Evolutionary conservation across 78 protist species (phyloP).

Genomic region (Creolimax fragrantissima): DNA sequence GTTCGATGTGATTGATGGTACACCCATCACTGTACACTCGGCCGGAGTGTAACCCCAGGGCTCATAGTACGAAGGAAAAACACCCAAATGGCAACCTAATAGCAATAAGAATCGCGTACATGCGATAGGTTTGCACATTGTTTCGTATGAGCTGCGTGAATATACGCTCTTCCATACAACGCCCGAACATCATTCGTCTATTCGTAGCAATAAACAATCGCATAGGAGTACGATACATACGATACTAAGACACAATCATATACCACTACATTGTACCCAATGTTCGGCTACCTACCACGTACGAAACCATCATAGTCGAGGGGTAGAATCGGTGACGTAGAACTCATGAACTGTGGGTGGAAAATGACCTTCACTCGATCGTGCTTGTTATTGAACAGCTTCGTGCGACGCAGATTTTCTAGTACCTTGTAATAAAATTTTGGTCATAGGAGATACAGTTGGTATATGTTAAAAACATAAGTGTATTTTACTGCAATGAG

Average conservation of each 20-base stretch:
- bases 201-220: no score
- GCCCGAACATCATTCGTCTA: no score
- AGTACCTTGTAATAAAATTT: slow-evolving; percentile 6
- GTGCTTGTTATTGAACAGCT: slow-evolving; percentile 40
- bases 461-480: no score
- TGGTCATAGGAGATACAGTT: background rate
- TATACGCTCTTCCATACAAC: no score
- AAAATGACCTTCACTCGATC: slow-evolving; percentile 66
- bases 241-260: no score
- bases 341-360: slow-evolving; percentile 73
- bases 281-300: slow-evolving; percentile 15
- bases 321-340: slow-evolving; percentile 63
- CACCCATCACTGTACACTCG: slow-evolving; percentile 70
- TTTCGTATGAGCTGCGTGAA: no score
- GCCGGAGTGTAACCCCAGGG: slow-evolving; percentile 64
- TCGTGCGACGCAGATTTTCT: background rate
- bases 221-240: no score
- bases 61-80: slow-evolving; percentile 71
- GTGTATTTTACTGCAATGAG: no score
- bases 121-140: no score
- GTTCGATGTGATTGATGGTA: slow-evolving; percentile 66
- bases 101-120: no score
- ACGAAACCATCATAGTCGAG: slow-evolving; percentile 67
- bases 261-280: no score
- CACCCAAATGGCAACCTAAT: slow-evolving; percentile 75